Percentiles rank a stretch among this genome's conserved stretches.
Conservation (phyloP, 345 rosid species). For the Kandelia obovata region DNA sequence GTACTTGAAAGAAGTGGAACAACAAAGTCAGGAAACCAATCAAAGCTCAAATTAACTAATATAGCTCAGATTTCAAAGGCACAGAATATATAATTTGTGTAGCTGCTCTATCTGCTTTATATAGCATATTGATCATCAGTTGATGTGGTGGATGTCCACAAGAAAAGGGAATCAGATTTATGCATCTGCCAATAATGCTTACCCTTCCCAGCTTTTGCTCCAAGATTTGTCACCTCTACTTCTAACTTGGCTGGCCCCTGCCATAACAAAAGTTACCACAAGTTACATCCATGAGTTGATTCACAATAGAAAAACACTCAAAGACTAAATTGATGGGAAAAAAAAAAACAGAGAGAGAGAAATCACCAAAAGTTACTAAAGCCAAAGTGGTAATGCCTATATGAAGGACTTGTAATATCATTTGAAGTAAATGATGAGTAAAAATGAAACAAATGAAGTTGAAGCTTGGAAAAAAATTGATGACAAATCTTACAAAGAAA, state of each 20-base stretch:
- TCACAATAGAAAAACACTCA: background rate
- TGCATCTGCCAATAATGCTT: conserved; percentile 19
- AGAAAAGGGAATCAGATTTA: background rate
- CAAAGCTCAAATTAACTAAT: background rate
- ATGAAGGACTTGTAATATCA: no score
- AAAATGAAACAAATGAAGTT: no score
- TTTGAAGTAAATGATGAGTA: no score
- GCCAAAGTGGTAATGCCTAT: no score
- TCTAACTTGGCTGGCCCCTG: conserved; percentile 88
- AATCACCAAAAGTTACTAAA: no score
- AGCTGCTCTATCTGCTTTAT: no score
- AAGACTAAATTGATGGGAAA: background rate
- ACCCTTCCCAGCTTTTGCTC: conserved; percentile 99
- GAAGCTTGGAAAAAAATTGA: no score
- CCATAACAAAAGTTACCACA: conserved; percentile 12
- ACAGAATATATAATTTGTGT: background rate
- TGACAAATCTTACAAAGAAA: no score
- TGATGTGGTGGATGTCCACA: background rate
- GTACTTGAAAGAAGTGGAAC: no score
- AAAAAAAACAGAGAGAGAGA: background rate
- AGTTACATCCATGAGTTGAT: conserved; percentile 1
- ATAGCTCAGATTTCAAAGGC: background rate
- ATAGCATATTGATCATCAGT: background rate
- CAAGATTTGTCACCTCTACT: conserved; percentile 97
- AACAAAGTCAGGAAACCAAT: background rate